Base-by-base conservation (phyloP, 2,329 filamentous ascomycete species). In the Aspergillus sp. region DNA sequence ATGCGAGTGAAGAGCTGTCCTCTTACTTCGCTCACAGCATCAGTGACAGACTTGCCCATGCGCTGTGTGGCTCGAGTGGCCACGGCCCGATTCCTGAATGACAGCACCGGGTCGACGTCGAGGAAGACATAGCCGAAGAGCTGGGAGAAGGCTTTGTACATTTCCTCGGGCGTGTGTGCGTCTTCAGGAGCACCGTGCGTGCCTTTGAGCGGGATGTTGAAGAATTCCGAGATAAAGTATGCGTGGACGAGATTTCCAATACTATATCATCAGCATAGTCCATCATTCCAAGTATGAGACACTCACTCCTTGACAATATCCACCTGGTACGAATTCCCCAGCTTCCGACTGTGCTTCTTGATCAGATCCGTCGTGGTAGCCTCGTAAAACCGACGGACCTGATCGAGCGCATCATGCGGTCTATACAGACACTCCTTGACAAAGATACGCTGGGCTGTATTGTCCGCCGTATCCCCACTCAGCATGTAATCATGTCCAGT, bases 81-180 rank as follows among this genome's bases (percentile, higher is more conserved):
- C 19, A 19, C 19, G 19, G 19, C 4, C 19, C 19, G 19, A 4
- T 19, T 19, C 19, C 19, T 19, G 19, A 19, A 19, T 4, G 19
- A 19, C 19, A 2, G 19, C 19, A 19, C 19, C 19, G 19, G 19
- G 4, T 19, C 19, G 19, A 19, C 19, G 53, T 75, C 73, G 51
- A 73, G 72, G 32, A 70, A 68, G 10, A 69, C 71, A 64, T 68
- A 76, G 43, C 66, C 62, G 30, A 73, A 71, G 26, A 76, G 60
- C 43, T 74, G 63, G 12, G 72, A 52, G 19, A 76, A 58, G 13
- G 67, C 49, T 1, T 59, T 60, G 59, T 81, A 79, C 49, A 82
- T 59, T 60, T 81, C 76, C 29, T 78, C 71, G 53, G 77, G 73
- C 0, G 70, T 72, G 51, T 76, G 77, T 26, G 50, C 47, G 7